Conservation (phyloP, 2,329 filamentous ascomycete species). For the Helicocarpus griseus region DNA sequence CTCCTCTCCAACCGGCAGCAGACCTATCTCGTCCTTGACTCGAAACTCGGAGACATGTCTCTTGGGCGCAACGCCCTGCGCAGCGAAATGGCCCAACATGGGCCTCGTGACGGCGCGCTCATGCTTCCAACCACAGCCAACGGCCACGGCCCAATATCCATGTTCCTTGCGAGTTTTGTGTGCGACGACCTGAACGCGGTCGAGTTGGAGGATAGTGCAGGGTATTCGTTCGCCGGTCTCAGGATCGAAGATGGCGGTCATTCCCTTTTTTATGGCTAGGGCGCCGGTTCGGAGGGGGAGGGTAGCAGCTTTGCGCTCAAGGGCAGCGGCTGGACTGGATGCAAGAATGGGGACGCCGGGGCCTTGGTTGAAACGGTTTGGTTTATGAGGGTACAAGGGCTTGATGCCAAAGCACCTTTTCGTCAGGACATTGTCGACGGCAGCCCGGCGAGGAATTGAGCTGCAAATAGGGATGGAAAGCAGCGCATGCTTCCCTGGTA, state of each 20-base stretch:
- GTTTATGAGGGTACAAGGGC: conserved; percentile 46
- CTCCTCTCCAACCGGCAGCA: conserved; percentile 64
- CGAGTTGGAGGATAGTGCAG: conserved; percentile 89
- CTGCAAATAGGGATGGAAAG: conserved; percentile 19
- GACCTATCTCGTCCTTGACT: conserved; percentile 61
- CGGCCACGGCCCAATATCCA: conserved; percentile 89
- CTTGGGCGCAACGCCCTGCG: conserved; percentile 74
- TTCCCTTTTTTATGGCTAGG: conserved; percentile 85
- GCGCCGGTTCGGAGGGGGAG: conserved; percentile 66
- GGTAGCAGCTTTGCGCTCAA: conserved; percentile 47
- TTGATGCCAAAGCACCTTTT: conserved; percentile 42
- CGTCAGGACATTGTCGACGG: conserved; percentile 14
- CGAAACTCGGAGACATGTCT: conserved; percentile 75
- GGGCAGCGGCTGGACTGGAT: conserved; percentile 48
- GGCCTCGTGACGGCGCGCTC: conserved; percentile 70
- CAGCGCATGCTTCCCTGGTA: conserved; percentile 23
- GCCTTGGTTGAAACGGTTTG: conserved; percentile 45
- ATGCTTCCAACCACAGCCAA: conserved; percentile 68
- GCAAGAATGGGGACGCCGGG: conserved; percentile 43
- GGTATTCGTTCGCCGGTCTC: conserved; percentile 66
- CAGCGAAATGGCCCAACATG: conserved; percentile 78
- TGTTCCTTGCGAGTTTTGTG: conserved; percentile 72
- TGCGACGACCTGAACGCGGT: conserved; percentile 79
- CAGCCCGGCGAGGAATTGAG: neutral
- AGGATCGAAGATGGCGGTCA: conserved; percentile 79